These are phyloP conservation scores for Alternaria solani DNA, from an alignment of 2,329 filamentous ascomycete genomes.

Conservation along the genomic window DNA sequence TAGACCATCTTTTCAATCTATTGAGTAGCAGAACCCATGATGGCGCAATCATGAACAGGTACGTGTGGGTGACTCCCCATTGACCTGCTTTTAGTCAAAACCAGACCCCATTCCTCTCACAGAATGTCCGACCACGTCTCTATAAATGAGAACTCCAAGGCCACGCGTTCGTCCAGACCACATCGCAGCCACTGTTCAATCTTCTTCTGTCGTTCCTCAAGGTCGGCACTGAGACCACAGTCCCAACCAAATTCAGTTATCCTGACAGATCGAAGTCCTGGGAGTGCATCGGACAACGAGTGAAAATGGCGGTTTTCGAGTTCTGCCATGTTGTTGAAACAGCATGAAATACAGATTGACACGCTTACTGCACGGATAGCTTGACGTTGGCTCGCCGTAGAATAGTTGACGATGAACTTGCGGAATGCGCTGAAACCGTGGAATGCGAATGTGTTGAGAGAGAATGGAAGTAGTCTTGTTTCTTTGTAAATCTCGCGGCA, in stretches of 20 bases:
- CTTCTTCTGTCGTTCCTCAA: background rate
- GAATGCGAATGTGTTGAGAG: conserved; percentile 11
- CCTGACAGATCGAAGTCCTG: background rate
- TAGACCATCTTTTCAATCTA: background rate
- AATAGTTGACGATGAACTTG: background rate
- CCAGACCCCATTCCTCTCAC: background rate
- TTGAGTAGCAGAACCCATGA: background rate
- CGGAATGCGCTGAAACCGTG: background rate
- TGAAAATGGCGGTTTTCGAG: background rate
- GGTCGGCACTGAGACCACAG: background rate
- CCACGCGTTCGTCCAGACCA: background rate
- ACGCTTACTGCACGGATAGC: background rate
- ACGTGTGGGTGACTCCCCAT: background rate
- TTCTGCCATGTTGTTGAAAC: background rate
- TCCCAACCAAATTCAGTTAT: background rate
- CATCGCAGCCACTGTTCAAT: background rate
- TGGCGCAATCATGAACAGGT: background rate
- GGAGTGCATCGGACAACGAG: background rate
- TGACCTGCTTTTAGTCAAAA: background rate
- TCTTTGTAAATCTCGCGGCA: conserved; percentile 23
- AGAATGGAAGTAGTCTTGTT: background rate
- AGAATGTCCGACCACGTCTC: background rate
- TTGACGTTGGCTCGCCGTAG: background rate
- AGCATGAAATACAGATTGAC: background rate
- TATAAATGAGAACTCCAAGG: background rate